phyloP scores from a whole-genome alignment of 179 eudicot species.

The Sideroxylon spinosum region DNA sequence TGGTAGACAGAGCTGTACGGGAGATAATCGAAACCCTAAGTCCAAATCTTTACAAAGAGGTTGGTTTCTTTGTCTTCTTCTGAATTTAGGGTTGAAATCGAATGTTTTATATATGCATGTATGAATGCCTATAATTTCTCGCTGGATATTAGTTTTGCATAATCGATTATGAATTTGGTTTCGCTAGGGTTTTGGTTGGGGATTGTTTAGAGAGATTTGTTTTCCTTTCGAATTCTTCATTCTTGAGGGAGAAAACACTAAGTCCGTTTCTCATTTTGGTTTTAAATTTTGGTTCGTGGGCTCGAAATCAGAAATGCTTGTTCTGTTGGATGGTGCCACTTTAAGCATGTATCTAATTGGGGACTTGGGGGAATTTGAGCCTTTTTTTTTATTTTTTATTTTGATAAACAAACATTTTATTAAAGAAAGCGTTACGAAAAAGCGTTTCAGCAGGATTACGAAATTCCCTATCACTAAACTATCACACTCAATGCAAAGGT shows the following conservation, averaged over 20 bases:
- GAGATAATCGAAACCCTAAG: neutral
- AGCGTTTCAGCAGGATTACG: too few relatives aligned
- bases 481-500: too few relatives aligned
- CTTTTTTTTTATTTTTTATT: neutral
- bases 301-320: neutral
- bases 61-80: neutral
- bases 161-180: constrained; percentile 2
- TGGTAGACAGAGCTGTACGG: neutral
- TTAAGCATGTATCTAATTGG: neutral
- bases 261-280: neutral
- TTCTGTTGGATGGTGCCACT: too few relatives aligned
- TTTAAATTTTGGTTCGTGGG: neutral
- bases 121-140: neutral
- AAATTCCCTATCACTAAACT: too few relatives aligned
- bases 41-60: neutral
- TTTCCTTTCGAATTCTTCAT: neutral
- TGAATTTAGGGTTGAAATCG: neutral
- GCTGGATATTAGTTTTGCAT: neutral
- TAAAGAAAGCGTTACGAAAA: too few relatives aligned
- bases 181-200: constrained; percentile 12
- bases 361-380: neutral
- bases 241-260: neutral
- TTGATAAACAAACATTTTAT: too few relatives aligned
- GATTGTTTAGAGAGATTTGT: neutral
- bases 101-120: neutral